phyloP scores from a whole-genome alignment of 2,329 filamentous ascomycete genomes.

The Bipolaris victoriae region DNA sequence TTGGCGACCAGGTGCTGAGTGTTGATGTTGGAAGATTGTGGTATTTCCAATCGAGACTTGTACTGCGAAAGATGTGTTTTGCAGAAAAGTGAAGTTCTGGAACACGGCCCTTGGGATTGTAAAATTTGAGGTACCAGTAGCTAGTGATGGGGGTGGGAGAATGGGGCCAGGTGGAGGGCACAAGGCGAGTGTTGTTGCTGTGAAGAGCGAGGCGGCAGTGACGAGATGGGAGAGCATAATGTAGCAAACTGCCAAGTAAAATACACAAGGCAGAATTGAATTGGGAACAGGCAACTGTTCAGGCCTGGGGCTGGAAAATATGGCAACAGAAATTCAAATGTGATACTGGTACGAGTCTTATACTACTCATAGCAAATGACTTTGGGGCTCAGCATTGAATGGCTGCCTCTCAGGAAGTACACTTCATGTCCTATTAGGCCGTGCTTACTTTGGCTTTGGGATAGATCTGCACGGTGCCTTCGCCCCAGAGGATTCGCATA shows the following conservation, averaged over 20 bases:
- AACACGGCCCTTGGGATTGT: slow-evolving; percentile 12
- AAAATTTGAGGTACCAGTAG: slow-evolving; percentile 5
- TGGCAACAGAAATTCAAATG: neutral
- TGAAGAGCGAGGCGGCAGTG: neutral
- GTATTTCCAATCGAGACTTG: slow-evolving; percentile 29
- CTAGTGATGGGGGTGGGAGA: slow-evolving; percentile 27
- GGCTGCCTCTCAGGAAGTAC: slow-evolving; percentile 1
- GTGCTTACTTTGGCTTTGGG: neutral
- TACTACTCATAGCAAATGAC: neutral
- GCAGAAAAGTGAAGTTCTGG: slow-evolving; percentile 7
- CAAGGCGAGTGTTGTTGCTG: slow-evolving; percentile 8
- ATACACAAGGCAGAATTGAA: neutral
- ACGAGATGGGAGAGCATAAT: neutral
- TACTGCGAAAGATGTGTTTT: slow-evolving; percentile 31
- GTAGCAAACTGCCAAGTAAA: neutral
- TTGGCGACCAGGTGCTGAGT: slow-evolving; percentile 21
- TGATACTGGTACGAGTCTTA: neutral
- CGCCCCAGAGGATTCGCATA: neutral
- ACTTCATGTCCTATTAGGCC: neutral
- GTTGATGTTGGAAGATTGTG: slow-evolving; percentile 25
- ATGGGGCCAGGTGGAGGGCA: slow-evolving; percentile 33
- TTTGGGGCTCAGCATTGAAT: neutral
- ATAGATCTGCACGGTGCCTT: slow-evolving; percentile 1
- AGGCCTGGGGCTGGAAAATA: neutral
- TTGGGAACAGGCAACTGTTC: neutral